Base-by-base conservation (phyloP, 768 basidiomycete species). In the Boletellus ananiceps region DNA sequence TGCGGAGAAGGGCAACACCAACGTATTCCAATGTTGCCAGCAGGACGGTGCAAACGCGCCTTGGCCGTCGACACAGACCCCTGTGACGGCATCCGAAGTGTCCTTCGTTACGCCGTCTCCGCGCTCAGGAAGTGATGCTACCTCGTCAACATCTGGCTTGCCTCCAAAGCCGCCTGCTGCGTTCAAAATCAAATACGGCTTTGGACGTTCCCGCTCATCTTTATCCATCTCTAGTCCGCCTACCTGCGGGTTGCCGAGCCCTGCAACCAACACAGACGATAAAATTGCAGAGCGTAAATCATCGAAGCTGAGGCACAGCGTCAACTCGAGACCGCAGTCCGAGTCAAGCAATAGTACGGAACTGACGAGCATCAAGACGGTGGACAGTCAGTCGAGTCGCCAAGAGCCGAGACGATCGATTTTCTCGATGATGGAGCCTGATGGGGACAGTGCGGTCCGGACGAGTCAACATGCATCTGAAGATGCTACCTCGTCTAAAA, bases 191-290 rank as follows among this genome's bases (percentile, higher is more conserved):
- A 74, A 83, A 50, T 73, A 76, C 19, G 79, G 76, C 13, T 84
- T 87, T 68, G 85, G 79, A 52, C 77, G 78, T 33, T 82, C 85
- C 18, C 73, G 78, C 44, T 79, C 80, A n/a, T 83, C 77, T 54
- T 58, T 84, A 16, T 71, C 75, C 1, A 69, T 76, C 4, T 73
- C 67, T 8, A 57, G 61, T 5, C 55, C 69, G 16, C 64, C 70
- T 9, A 49, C 71, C 4, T 52, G 55, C 7, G 60, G 71, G 13
- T 57, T 71, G 8, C 64, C 67, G 13, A 48, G 48, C 38, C 53
- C 69, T 47, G 46, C 49, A 49, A 37, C 61, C 49, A 54, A 56
- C 44, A 16, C 54, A 32, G 57, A 65, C 37, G 64, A 61, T 43
- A 55, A 55, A 35, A 47, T 33, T 4, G 42, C 58, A 2, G 57